Conservation (phyloP, 306 rosid species). For the Cicer cuneatum region DNA sequence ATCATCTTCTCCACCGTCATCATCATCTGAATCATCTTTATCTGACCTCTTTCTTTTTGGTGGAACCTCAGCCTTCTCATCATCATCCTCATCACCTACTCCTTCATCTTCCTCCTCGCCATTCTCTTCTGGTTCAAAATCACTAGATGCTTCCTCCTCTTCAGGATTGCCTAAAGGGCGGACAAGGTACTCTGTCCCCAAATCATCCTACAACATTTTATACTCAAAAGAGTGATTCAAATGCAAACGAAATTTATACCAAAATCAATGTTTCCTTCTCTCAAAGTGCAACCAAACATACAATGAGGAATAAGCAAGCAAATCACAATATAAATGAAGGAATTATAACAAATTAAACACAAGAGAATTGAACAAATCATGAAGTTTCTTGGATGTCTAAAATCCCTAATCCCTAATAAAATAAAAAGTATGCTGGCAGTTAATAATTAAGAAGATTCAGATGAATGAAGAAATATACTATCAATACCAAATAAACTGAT, state of each 20-base stretch:
- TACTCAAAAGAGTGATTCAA: constrained; percentile 23
- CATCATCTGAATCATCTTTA: constrained; percentile 65
- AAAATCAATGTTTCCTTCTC: neutral
- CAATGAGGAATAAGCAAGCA: neutral
- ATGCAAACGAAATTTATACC: neutral
- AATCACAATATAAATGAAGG: constrained; percentile 12
- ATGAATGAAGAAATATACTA: neutral
- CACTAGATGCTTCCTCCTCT: constrained; percentile 88
- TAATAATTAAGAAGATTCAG: constrained; percentile 1
- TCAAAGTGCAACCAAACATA: neutral
- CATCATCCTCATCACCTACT: constrained; percentile 47
- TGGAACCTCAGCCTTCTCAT: constrained; percentile 66
- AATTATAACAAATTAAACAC: neutral
- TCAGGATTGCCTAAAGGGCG: constrained; percentile 75
- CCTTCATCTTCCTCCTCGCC: constrained; percentile 60
- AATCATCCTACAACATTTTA: constrained; percentile 56
- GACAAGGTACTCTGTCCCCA: constrained; percentile 84
- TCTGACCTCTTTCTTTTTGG: constrained; percentile 82
- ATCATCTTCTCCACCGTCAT: constrained; percentile 78
- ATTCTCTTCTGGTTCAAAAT: constrained; percentile 83
- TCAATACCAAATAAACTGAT: neutral
- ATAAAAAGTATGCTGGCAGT: neutral
- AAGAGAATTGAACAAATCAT: neutral
- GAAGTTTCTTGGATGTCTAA: neutral
- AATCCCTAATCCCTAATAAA: constrained; percentile 7